Evolutionary conservation across 192 early-diverging fungal genomes (phyloP).

Genomic region (Rhizophagus sp.): DNA sequence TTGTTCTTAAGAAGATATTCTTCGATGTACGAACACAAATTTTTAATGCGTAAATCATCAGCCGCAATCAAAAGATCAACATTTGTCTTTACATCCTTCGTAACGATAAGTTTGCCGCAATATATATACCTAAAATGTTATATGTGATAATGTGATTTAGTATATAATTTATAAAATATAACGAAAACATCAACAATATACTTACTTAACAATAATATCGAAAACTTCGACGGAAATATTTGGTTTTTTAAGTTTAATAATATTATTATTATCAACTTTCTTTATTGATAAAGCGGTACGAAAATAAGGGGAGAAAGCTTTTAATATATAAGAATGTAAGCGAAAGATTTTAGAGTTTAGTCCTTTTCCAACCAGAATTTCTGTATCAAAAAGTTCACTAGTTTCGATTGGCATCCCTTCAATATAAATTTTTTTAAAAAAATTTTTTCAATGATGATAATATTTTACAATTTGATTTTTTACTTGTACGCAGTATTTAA

Average conservation of each 20-base stretch:
- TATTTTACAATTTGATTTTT: too few species aligned
- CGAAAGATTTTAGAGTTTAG: background rate
- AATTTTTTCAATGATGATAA: too few species aligned
- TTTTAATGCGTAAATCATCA: background rate
- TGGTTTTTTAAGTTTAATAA: background rate
- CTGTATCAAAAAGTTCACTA: background rate
- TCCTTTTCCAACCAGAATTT: background rate
- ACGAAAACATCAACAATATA: background rate
- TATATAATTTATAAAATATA: too few species aligned
- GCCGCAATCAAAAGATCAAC: background rate
- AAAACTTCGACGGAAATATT: background rate
- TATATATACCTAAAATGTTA: background rate
- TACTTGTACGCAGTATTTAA: too few species aligned
- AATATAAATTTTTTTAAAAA: too few species aligned
- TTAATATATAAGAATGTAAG: background rate
- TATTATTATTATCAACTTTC: background rate
- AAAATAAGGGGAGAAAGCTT: slow-evolving; percentile 1
- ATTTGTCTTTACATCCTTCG: background rate
- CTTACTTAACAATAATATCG: background rate
- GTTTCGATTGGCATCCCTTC: background rate
- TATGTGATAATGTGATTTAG: too few species aligned
- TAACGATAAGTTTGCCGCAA: background rate
- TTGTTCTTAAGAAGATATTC: background rate
- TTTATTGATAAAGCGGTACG: background rate
- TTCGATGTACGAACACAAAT: background rate